Evolutionary conservation across 495 filamentous ascomycete species (phyloP).

Genomic region (Chaetomium cochliodes): DNA sequence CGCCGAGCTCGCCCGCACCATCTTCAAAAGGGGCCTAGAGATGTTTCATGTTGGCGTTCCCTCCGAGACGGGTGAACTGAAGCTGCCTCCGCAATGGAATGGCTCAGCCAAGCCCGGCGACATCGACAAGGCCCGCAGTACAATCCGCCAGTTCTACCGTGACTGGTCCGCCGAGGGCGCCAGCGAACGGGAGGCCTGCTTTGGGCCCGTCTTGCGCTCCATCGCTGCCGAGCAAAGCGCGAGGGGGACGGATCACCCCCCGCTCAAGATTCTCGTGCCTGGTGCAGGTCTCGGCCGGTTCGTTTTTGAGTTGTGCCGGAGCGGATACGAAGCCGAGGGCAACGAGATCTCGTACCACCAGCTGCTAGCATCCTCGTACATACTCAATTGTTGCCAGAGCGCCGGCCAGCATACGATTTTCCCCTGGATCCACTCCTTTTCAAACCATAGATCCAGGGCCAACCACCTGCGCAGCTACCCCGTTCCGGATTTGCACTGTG

Average conservation of each 20-base stretch:
- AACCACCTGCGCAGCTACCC: constrained; percentile 69
- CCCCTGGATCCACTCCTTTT: constrained; percentile 78
- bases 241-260: constrained; percentile 28
- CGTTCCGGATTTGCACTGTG: constrained; percentile 78
- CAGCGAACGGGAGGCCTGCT: constrained; percentile 70
- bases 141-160: constrained; percentile 87
- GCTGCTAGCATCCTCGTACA: constrained; percentile 79
- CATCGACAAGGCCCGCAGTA: constrained; percentile 86
- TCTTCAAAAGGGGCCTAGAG: constrained; percentile 63
- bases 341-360: constrained; percentile 97
- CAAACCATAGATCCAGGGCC: constrained; percentile 66
- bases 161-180: constrained; percentile 86
- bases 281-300: constrained; percentile 86
- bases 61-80: constrained; percentile 17
- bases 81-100: constrained; percentile 56
- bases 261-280: constrained; percentile 73
- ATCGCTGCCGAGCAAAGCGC: constrained; percentile 56
- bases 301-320: constrained; percentile 78
- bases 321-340: constrained; percentile 75
- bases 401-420: constrained; percentile 63
- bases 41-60: constrained; percentile 56
- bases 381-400: constrained; percentile 63
- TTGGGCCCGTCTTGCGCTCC: constrained; percentile 65
- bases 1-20: constrained; percentile 75
- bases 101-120: constrained; percentile 65